Base-by-base conservation (phyloP, 768 basidiomycete species). In the Leccinum subgranulosum region DNA sequence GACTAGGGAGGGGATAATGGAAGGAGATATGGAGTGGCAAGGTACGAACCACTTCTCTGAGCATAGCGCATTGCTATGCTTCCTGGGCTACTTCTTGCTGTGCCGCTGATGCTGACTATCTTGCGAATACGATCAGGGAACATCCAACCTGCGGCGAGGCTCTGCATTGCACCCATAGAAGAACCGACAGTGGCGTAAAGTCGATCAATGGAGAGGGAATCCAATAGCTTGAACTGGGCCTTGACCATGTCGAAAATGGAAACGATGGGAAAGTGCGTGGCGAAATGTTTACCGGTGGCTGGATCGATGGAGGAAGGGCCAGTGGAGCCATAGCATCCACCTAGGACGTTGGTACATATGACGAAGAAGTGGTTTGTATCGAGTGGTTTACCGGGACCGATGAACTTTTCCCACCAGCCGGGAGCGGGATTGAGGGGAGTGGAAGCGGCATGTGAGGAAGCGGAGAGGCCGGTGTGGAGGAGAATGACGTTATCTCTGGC, bases 321-420 rank as follows among this genome's bases (percentile, higher is more conserved):
- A 0, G 97, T 98, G 9, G 92, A 92, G 39, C 97, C 97, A 70
- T 98, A 98, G 76, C 97, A 99, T 0, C 97, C 96, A 1, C 95
- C 97, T 43, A 99, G 79, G 56, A 94, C 94, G 73, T 98, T 99
- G 10, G 94, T 92, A 76, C 97, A 99, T 45, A 99, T 84, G 69
- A 98, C 77, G 74, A 91, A 98, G 78, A 89, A 97, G 54, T 85
- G 82, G 67, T 94, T 78, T 6, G 97, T 98, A 77, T 99, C 97
- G 43, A 99, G 79, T 10, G 95, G 85, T 66, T 89, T 93, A 51
- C 92, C 92, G 4, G 96, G 94, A 0, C 97, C 97, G 62, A 99
- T 94, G 75, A 98, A 99, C 66, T 90, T 88, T 74, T 98, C 92
- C 97, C 97, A 99, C 97, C 97, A 99, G 4, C 97, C 96, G 9